Evolutionary conservation across 805 yeast species (phyloP), one percentile per base, ranked within the genome.

Genomic region (Saccharomycopsis sp.): DNA sequence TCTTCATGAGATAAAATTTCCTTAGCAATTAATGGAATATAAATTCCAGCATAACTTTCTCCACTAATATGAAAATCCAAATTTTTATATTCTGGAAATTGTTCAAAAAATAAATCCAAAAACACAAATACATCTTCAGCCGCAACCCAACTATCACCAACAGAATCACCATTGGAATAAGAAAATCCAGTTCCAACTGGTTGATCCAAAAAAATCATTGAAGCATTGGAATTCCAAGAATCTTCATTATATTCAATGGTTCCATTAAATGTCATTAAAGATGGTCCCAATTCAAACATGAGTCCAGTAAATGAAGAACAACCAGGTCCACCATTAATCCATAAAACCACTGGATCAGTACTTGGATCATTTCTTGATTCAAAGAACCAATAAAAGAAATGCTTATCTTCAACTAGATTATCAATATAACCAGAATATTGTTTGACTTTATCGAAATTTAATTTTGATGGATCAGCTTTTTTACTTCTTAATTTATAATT

Each of bases 271-370:
- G 73, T 77, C 44, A 89, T 75, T 10, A 79, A 69, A 0, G 95
- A 72, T 4, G 96, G 95, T 20, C 97, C 97, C 54, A 87, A 70
- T 59, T 89, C 97, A 54, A 88, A 86, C 52, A 89, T 75, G 43
- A 88, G 66, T 6, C 96, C 96, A 26, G 94, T 84, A 56, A 86
- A 63, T 1, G 95, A 84, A 0, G 95, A 84, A 57, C 96, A 88
- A 10, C 96, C 96, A 28, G 96, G 96, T 4, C 96, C 96, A 49
- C 96, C 96, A 56, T 88, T 88, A 52, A 88, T 67, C 97, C 89
- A 82, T 48, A 80, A 61, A 41, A 89, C 71, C 17, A 87, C 70
- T 2, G 96, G 96, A 60, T 89, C 96, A 39, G 66, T 83, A 40
- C 59, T 61, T 3, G 96, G 96, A 58, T 85, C 86, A 53, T 79